Evolutionary conservation across 352 stramenopile species (phyloP).

Genomic region (Pythium dissotocum): DNA sequence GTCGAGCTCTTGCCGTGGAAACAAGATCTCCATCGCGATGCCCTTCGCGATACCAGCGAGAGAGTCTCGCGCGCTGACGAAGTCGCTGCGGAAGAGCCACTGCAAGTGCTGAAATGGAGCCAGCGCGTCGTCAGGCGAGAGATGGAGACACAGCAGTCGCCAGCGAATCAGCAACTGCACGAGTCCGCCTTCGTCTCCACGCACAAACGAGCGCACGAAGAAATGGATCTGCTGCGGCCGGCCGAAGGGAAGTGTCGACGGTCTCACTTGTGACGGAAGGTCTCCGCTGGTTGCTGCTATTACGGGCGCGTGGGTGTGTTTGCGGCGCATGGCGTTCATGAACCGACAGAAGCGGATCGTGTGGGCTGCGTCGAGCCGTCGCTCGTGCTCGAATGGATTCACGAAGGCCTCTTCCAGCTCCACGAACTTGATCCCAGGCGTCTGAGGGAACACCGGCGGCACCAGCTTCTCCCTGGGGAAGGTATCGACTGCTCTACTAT

Average conservation of each 20-base stretch:
- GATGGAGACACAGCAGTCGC: slow-evolving; percentile 51
- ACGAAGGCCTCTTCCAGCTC: slow-evolving; percentile 14
- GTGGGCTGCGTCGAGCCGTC: slow-evolving; percentile 36
- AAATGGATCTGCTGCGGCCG: slow-evolving; percentile 40
- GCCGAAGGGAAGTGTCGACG: neutral
- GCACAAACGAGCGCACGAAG: slow-evolving; percentile 38
- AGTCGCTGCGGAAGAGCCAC: slow-evolving; percentile 15
- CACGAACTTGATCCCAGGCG: slow-evolving; percentile 45
- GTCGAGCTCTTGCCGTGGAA: slow-evolving; percentile 2
- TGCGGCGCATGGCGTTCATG: slow-evolving; percentile 30
- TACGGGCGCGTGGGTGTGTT: neutral
- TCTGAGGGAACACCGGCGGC: slow-evolving; percentile 30
- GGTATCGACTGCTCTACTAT: neutral
- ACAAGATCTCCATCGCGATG: slow-evolving; percentile 20
- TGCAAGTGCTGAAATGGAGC: slow-evolving; percentile 57
- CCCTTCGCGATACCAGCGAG: slow-evolving; percentile 31
- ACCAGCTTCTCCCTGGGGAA: neutral
- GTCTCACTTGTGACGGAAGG: neutral
- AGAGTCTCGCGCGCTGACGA: slow-evolving; percentile 12
- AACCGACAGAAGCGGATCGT: slow-evolving; percentile 59
- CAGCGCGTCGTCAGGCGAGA: slow-evolving; percentile 45
- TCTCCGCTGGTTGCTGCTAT: neutral
- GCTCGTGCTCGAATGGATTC: slow-evolving; percentile 23
- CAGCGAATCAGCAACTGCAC: slow-evolving; percentile 66
- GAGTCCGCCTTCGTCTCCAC: slow-evolving; percentile 38